Base-by-base conservation (phyloP, 805 yeast species). In the Cyberlindnera mississippiensis region DNA sequence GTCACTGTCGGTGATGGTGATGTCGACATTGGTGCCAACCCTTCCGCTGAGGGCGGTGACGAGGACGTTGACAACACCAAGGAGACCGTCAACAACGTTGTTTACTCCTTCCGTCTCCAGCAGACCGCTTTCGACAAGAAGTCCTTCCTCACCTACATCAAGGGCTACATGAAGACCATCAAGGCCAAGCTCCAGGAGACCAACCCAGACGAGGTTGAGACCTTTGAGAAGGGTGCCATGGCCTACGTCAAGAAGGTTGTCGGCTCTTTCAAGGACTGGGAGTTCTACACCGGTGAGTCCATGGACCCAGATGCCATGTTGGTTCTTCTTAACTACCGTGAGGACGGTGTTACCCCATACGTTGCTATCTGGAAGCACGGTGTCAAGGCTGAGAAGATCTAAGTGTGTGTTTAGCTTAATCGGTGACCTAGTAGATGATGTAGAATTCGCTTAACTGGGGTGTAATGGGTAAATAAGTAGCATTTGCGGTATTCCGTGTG, bases 221-320 rank as follows among this genome's bases (percentile, higher is more conserved):
- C 69, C 56, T 93, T 93, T 72, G 97, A 91, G 82, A 91, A 93
- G 80, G 98, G 98, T 70, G 99, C 99, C 61, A 78, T 82, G 60
- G 72, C 86, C 60, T 93, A 90, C 80, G 95, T 86, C 73, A 93
- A 93, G 87, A 93, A 93, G 81, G 84, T 93, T 57, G 71, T 93
- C 62, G 85, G 82, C 63, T 84, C 90, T 72, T 93, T 93, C 93
- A 85, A 84, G 68, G 99, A 93, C 82, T 93, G 95, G 95, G 99
- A 93, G 68, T 93, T 93, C 81, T 93, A 73, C 90, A 91, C 96
- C 59, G 98, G 99, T 79, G 98, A 91, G 78, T 85, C 96, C 67
- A 93, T 93, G 99, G 97, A 93, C 82, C 99, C 99, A 71, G 99
- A 93, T 73, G 99, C 84, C 60, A 93, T 93, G 99, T 74, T 93